Evolutionary conservation across 192 early-diverging fungal species (phyloP), one percentile per base, ranked within the genome.

Genomic region (Entophlyctis luteolus): DNA sequence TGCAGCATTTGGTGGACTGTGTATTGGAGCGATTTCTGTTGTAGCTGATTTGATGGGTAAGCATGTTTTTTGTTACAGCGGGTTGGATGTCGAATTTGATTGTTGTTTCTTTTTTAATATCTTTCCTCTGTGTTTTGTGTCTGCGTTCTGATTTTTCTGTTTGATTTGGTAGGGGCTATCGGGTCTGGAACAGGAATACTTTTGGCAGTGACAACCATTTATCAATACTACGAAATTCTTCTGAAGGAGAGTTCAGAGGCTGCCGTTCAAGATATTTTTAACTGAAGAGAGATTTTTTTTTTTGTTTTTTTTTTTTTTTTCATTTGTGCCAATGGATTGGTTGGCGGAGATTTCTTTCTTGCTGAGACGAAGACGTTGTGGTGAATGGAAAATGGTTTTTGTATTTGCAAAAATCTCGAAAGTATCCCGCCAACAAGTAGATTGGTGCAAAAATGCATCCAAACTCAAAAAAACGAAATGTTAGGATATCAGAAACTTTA

Each of bases 171-270:
- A n/a, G n/a, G n/a, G 48, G 97, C 97, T 31, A 96, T 99, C 84
- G 97, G 97, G 28, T 96, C 93, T 34, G 97, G 97, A 47, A 99
- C 97, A 22, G 97, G 97, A 88, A 99, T 99, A 65, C 80, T 99
- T 70, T 75, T 99, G 54, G 93, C 94, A 60, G 95, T 98, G 36
- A 99, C 97, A 29, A 98, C 95, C 67, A 99, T 99, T 78, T 99
- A 96, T 87, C 93, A 94, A 81, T 95, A 95, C 86, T 95, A 93
- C 85, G 93, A 96, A 66, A 88, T 94, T 73, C 95, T 96, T 82
- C 87, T 94, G 68, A 96, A 93, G 84, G 95, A 96, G 81, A 63
- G 31, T n/a, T 27, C 42, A 1, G 60, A 63, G 31, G 60, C 33
- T 16, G 47, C 32, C 27, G 60, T 32, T 14, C 60, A 63, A 48